Conservation (phyloP, 2,329 filamentous ascomycete species). For the Penicillium decumbens region DNA sequence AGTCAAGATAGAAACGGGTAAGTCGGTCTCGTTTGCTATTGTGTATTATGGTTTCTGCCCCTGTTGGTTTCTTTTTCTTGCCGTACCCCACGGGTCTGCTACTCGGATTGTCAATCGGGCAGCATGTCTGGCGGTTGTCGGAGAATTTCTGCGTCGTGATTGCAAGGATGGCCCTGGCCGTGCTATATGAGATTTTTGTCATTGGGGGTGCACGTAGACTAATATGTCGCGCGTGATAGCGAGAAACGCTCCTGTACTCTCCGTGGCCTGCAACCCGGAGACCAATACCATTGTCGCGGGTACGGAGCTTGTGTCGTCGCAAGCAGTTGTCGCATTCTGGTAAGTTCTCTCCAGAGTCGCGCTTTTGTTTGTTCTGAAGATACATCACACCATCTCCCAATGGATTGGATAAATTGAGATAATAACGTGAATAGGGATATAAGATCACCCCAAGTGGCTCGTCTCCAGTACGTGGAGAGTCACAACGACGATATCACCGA, state of each 20-base stretch:
- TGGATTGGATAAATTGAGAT: not conserved
- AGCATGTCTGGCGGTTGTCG: constrained; percentile 10
- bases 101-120: not conserved
- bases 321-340: constrained; percentile 44
- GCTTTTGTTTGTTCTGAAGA: not conserved
- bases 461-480: constrained; percentile 44
- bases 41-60: constrained; percentile 3
- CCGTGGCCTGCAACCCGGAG: constrained; percentile 47
- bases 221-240: constrained; percentile 32
- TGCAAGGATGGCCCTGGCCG: constrained; percentile 8
- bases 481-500: constrained; percentile 59
- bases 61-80: constrained; percentile 1
- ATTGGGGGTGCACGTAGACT: constrained; percentile 5
- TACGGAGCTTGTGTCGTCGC: constrained; percentile 49
- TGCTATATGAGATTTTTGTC: not conserved
- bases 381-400: not conserved
- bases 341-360: constrained; percentile 26
- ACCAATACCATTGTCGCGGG: constrained; percentile 52
- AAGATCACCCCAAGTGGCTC: constrained; percentile 34
- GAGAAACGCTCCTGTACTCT: constrained; percentile 49
- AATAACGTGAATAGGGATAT: constrained; percentile 39
- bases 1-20: constrained; percentile 36
- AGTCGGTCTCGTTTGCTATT: constrained; percentile 13
- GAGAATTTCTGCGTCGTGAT: constrained; percentile 12
- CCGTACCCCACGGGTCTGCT: not conserved